phyloP scores from a whole-genome alignment of 208 protist genomes.

The Phytomonas sp. region DNA sequence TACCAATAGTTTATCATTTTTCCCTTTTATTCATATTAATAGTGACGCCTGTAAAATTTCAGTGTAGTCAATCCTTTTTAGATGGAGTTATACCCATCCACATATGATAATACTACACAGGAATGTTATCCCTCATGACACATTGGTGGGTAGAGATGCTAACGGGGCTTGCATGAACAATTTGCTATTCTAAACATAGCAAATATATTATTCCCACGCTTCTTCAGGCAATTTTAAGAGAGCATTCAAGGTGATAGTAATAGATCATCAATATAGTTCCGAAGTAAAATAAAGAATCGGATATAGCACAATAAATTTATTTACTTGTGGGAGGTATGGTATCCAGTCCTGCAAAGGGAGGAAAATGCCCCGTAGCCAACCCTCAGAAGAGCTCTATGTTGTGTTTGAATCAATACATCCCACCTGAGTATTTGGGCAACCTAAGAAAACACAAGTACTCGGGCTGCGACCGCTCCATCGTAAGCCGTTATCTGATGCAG shows the following conservation, averaged over 20 bases:
- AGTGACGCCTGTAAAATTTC: background rate
- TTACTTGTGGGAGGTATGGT: background rate
- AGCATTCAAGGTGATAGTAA: background rate
- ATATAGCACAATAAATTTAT: background rate
- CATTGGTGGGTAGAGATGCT: background rate
- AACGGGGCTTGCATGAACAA: background rate
- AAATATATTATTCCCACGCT: background rate
- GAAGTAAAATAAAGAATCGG: background rate
- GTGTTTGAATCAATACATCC: conserved; percentile 48
- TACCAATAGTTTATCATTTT: background rate
- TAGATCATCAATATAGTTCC: background rate
- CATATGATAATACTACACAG: background rate
- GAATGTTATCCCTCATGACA: too few species aligned
- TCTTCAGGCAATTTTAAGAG: background rate
- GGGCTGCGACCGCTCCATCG: conserved; percentile 56
- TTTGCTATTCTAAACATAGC: background rate
- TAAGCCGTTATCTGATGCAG: conserved; percentile 67
- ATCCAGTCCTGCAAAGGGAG: background rate
- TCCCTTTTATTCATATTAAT: background rate
- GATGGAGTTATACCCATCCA: background rate
- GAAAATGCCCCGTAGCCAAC: background rate
- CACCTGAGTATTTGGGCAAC: conserved; percentile 49
- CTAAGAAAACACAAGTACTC: conserved; percentile 82
- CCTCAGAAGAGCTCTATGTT: background rate
- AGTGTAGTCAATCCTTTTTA: background rate